phyloP scores from a whole-genome alignment of 2,329 filamentous ascomycete species.

The Verticillium albo-atrum region DNA sequence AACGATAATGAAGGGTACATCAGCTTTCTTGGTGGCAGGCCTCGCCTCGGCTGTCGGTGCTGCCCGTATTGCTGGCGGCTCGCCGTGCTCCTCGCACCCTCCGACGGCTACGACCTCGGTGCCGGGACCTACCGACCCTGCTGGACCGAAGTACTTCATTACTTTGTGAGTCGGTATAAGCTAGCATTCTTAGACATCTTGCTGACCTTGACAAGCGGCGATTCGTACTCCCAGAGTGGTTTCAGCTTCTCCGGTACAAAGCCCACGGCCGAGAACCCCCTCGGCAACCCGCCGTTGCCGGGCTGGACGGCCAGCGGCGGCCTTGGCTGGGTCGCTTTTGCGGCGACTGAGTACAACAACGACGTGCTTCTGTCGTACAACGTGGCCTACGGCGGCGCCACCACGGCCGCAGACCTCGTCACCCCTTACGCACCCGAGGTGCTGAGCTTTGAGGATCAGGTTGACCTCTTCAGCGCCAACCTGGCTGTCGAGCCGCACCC shows the following conservation, averaged over 20 bases:
- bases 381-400: slow-evolving; percentile 46
- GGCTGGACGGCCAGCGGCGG: slow-evolving; percentile 43
- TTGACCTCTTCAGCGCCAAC: slow-evolving; percentile 31
- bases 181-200: not conserved
- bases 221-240: slow-evolving; percentile 56
- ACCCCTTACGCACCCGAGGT: slow-evolving; percentile 42
- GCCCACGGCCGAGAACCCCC: slow-evolving; percentile 48
- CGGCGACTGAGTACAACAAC: slow-evolving; percentile 35
- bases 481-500: slow-evolving; percentile 19
- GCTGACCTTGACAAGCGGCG: slow-evolving; percentile 33
- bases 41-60: not conserved
- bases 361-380: slow-evolving; percentile 42
- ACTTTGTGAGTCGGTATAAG: slow-evolving; percentile 27
- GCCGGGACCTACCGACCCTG: slow-evolving; percentile 1
- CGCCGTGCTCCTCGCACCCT: not conserved
- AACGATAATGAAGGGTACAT: not conserved
- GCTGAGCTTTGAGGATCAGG: slow-evolving; percentile 47
- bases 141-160: slow-evolving; percentile 29
- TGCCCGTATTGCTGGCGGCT: slow-evolving; percentile 1
- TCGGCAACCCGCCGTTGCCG: slow-evolving; percentile 55
- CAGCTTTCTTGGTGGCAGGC: not conserved
- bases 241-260: slow-evolving; percentile 47
- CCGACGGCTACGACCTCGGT: not conserved
- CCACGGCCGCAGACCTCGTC: slow-evolving; percentile 43
- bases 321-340: slow-evolving; percentile 43